Evolutionary conservation across 2,329 filamentous ascomycete genomes (phyloP).

Genomic region (Apiospora saccharicola): DNA sequence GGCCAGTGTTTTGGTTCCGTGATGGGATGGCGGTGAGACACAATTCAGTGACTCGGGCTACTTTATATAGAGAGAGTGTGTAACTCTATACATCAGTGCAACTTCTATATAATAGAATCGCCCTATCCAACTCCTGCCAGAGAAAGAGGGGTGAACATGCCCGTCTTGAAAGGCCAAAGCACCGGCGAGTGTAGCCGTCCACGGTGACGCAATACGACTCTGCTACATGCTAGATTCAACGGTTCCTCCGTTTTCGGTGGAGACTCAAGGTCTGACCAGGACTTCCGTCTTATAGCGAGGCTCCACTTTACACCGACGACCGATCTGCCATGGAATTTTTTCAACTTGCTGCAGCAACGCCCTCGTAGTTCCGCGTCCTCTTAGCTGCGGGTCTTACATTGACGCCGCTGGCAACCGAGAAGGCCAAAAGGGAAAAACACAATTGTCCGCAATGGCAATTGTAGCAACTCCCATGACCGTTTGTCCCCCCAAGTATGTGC

Average conservation of each 20-base stretch:
- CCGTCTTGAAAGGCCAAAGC: background rate
- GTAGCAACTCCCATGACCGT: background rate
- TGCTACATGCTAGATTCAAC: slow-evolving; percentile 7
- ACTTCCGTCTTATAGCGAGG: slow-evolving; percentile 15
- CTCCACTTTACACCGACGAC: slow-evolving; percentile 20
- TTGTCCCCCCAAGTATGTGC: background rate
- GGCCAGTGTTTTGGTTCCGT: background rate
- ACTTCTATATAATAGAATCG: background rate
- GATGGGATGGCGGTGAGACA: slow-evolving; percentile 5
- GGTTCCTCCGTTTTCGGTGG: slow-evolving; percentile 15
- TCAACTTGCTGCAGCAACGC: slow-evolving; percentile 18
- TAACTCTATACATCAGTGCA: background rate
- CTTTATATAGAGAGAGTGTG: background rate
- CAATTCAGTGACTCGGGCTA: background rate
- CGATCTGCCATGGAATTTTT: slow-evolving; percentile 18
- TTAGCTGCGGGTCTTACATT: slow-evolving; percentile 9
- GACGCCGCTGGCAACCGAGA: slow-evolving; percentile 3
- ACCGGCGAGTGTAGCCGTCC: slow-evolving; percentile 2
- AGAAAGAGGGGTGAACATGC: background rate
- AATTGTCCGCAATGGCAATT: background rate
- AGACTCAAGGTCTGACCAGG: background rate
- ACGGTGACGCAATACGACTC: slow-evolving; percentile 7
- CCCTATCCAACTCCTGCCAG: background rate
- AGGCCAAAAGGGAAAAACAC: background rate
- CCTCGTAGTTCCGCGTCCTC: slow-evolving; percentile 2